Base-by-base conservation (phyloP, 257 asterid genomes). In the Haberlea rhodopensis region DNA sequence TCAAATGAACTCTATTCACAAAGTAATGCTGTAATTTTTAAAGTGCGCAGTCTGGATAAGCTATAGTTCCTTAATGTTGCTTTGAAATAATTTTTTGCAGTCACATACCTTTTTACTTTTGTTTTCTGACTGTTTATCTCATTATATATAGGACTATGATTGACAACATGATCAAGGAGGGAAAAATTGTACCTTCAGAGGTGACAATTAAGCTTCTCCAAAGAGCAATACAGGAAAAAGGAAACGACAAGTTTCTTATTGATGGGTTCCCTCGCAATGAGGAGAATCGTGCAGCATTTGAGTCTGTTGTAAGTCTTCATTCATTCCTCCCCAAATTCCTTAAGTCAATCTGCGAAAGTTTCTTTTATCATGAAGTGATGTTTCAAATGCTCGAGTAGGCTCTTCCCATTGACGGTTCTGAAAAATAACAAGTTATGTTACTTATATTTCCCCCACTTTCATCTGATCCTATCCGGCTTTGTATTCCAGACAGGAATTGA, bases 181-280 rank as follows among this genome's bases (percentile, higher is more conserved):
- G 90, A 19, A 63, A 78, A 57, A 80, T 86, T 67, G 86, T 86
- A 31, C 90, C 94, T 1, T 78, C 94, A 1, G 90, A 81, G 82
- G 79, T 86, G 40, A 81, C 85, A 19, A 22, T 86, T 63, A 81
- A 75, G 78, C 85, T 83, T 69, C 81, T 85, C 53, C 87, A 75
- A 66, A 79, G 73, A 20, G 87, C 94, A 57, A 75, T 85, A 73
- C 72, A 63, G 75, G 83, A 78, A 71, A 72, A 73, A 24, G 81
- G 75, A 62, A 83, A 70, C 9, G 78, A 81, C 81, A 85, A 81
- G 64, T 81, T 85, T 68, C 94, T 83, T 24, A 85, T 85, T 27
- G 87, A 85, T 40, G 89, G 94, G 43, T 83, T 85, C 71, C 94
- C 94, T 48, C 87, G 87, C 26, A 81, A 79, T 63, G 84, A 80